These are phyloP conservation scores for Aspergillus fischeri DNA, from an alignment of 2,329 filamentous ascomycete genomes.

Conservation along the genomic window DNA sequence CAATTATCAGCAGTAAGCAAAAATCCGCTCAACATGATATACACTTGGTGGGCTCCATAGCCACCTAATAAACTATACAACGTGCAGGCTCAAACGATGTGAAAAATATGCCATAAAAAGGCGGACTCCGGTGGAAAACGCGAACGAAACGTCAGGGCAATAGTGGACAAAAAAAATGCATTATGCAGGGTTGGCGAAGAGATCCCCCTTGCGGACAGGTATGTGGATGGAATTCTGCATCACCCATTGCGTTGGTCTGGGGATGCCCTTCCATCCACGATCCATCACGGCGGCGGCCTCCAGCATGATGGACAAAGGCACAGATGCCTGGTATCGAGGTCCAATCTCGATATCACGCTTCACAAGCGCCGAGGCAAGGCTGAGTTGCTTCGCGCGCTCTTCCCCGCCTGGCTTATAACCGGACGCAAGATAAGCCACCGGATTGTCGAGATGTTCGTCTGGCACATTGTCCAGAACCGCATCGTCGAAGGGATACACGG, in stretches of 20 bases:
- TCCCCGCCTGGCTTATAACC: slow-evolving; percentile 14
- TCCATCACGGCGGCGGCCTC: slow-evolving; percentile 33
- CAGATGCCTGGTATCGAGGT: slow-evolving; percentile 16
- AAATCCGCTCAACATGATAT: neutral
- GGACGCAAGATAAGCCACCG: slow-evolving; percentile 21
- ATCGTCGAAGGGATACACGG: slow-evolving; percentile 6
- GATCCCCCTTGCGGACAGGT: slow-evolving; percentile 16
- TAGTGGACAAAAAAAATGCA: neutral
- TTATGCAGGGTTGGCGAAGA: neutral
- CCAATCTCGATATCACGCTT: slow-evolving; percentile 27
- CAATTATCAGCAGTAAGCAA: neutral
- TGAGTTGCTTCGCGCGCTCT: slow-evolving; percentile 24
- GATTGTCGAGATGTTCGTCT: slow-evolving; percentile 22
- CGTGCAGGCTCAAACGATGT: neutral
- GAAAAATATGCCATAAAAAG: neutral
- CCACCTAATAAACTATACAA: neutral
- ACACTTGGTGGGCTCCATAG: neutral
- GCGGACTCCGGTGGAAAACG: neutral
- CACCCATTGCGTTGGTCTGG: slow-evolving; percentile 25
- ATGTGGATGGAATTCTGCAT: slow-evolving; percentile 32
- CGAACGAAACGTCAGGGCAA: neutral
- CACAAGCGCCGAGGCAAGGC: slow-evolving; percentile 24
- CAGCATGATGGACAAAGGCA: slow-evolving; percentile 30
- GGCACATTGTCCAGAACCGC: slow-evolving; percentile 20
- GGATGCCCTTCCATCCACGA: slow-evolving; percentile 23